phyloP scores from a whole-genome alignment of 768 basidiomycete species.

The Russula virescens region DNA sequence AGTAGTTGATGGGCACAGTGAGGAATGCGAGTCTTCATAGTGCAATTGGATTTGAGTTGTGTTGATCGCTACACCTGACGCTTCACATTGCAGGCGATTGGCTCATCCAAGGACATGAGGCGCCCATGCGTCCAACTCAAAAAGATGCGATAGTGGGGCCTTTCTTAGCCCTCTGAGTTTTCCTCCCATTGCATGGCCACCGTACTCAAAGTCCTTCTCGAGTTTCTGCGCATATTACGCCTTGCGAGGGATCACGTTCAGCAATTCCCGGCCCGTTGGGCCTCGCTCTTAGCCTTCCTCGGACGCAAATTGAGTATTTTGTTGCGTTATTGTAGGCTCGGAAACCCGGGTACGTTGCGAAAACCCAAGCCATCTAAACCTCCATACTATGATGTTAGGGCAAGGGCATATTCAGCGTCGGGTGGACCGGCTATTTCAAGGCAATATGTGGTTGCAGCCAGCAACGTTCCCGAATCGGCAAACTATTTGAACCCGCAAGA shows the following conservation, averaged over 20 bases:
- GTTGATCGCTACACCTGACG: neutral
- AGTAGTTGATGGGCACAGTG: neutral
- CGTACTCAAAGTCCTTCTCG: neutral
- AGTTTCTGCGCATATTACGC: constrained; percentile 1
- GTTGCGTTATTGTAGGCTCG: neutral
- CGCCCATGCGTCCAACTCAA: neutral
- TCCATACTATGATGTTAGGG: neutral
- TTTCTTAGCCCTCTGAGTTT: neutral
- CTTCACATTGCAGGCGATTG: neutral
- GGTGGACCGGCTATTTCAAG: neutral
- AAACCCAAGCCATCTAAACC: neutral
- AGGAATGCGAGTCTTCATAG: neutral
- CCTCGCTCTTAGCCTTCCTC: neutral
- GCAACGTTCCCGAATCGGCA: constrained; percentile 1
- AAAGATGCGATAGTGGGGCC: too few species aligned
- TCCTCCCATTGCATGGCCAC: neutral
- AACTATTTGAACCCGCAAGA: neutral
- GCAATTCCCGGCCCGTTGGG: neutral
- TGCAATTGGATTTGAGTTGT: too few species aligned
- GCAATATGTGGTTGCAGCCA: constrained; percentile 6
- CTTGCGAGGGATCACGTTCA: neutral
- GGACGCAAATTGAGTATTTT: neutral
- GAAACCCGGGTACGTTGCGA: neutral
- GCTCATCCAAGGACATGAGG: neutral
- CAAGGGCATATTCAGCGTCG: neutral